Percentiles rank a stretch among this genome's conserved stretches.
phyloP scores from a whole-genome alignment of 257 asterid genomes.

The Thymus mandschuricus region DNA sequence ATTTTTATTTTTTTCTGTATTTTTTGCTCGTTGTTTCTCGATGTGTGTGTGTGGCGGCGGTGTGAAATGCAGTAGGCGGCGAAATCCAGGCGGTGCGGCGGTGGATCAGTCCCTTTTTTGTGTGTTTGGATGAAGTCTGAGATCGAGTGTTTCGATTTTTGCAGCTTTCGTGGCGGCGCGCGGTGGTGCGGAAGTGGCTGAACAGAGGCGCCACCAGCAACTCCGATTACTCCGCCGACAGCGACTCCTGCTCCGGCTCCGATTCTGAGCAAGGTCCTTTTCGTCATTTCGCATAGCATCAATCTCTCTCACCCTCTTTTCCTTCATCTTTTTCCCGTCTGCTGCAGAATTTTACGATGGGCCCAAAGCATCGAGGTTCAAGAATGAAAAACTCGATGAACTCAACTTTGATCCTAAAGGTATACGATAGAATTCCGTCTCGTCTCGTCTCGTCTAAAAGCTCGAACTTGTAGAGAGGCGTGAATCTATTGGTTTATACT shows the following conservation, averaged over 20 bases:
- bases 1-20: not conserved
- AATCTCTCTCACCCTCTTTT: not conserved
- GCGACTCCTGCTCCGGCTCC: constrained; percentile 55
- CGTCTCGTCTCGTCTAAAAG: too few species aligned
- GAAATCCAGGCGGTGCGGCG: too few species aligned
- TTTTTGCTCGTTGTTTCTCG: not conserved
- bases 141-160: constrained; percentile 35
- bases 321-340: not conserved
- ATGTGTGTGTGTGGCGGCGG: not conserved
- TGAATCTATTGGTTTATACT: not conserved
- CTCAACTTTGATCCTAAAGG: constrained; percentile 40
- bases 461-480: not conserved
- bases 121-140: too few species aligned
- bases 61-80: not conserved
- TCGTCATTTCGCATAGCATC: not conserved
- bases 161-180: constrained; percentile 84
- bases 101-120: not conserved
- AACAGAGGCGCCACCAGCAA: constrained; percentile 45
- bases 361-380: constrained; percentile 56
- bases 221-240: constrained; percentile 79
- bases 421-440: constrained; percentile 7
- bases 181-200: constrained; percentile 83
- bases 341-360: constrained; percentile 46
- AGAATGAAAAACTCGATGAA: constrained; percentile 44
- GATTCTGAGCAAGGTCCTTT: constrained; percentile 46